These are phyloP conservation scores for Gnetum montanum DNA, from an alignment of 75 land plant genomes.

Conservation along the genomic window DNA sequence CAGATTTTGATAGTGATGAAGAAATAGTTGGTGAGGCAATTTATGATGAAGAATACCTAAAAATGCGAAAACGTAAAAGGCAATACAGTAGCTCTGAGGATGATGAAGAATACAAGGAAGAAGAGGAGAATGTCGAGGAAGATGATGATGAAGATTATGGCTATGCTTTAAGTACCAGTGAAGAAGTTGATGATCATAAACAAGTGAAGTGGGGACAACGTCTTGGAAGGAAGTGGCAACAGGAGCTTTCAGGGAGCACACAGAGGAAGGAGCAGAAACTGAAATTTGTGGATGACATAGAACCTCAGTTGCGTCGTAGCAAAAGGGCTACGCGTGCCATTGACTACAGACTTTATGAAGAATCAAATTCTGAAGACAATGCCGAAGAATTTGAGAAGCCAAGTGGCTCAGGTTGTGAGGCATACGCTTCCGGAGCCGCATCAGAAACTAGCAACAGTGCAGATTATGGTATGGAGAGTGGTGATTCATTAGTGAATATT, in stretches of 20 bases:
- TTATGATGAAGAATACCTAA: slow-evolving; percentile 87
- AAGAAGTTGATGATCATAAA: slow-evolving; percentile 34
- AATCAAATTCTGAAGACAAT: slow-evolving; percentile 51
- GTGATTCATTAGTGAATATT: slow-evolving; percentile 22
- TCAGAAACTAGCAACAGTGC: slow-evolving; percentile 35
- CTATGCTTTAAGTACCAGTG: slow-evolving; percentile 38
- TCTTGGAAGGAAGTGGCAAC: neutral
- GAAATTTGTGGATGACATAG: slow-evolving; percentile 46
- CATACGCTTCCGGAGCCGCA: slow-evolving; percentile 16
- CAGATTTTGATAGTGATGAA: slow-evolving; percentile 79
- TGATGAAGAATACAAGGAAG: slow-evolving; percentile 61
- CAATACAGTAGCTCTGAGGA: slow-evolving; percentile 40
- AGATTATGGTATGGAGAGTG: slow-evolving; percentile 32
- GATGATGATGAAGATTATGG: slow-evolving; percentile 64
- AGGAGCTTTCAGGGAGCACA: slow-evolving; percentile 29
- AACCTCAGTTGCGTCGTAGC: slow-evolving; percentile 70
- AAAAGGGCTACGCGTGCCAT: slow-evolving; percentile 55
- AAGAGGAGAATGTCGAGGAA: slow-evolving; percentile 61
- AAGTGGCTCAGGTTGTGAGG: slow-evolving; percentile 4
- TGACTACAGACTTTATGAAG: slow-evolving; percentile 56
- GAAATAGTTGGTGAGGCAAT: slow-evolving; percentile 96
- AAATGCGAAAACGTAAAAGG: slow-evolving; percentile 34
- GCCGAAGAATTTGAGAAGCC: slow-evolving; percentile 19
- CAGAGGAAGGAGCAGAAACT: slow-evolving; percentile 50
- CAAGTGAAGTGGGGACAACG: slow-evolving; percentile 1